Evolutionary conservation across 768 basidiomycete species (phyloP).

Genomic region (Lentinula sp.): DNA sequence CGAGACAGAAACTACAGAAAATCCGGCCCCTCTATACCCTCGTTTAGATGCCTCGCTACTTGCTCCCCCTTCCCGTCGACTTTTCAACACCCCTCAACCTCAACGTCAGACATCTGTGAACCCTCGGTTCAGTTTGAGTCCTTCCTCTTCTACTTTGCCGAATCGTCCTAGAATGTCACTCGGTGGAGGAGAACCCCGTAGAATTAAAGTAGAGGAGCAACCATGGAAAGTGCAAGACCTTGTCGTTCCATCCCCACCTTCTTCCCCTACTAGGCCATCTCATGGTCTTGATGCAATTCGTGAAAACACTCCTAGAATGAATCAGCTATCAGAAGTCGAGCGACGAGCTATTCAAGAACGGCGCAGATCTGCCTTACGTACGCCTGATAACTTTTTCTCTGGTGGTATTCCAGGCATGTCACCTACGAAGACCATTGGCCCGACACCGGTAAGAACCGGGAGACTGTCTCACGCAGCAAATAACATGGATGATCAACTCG

Average conservation of each 20-base stretch:
- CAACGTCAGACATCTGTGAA: slow-evolving; percentile 10
- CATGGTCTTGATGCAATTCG: slow-evolving; percentile 10
- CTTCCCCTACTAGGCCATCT: slow-evolving; percentile 9
- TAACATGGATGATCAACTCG: slow-evolving; percentile 21
- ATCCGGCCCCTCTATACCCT: slow-evolving; percentile 16
- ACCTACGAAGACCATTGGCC: slow-evolving; percentile 12
- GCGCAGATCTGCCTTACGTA: slow-evolving; percentile 48
- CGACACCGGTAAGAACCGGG: neutral
- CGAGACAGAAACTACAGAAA: slow-evolving; percentile 20
- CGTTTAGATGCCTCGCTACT: slow-evolving; percentile 24
- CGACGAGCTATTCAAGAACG: slow-evolving; percentile 58
- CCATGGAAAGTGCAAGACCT: slow-evolving; percentile 56
- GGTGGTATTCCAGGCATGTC: slow-evolving; percentile 49
- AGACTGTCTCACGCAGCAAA: neutral
- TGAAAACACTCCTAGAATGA: slow-evolving; percentile 1
- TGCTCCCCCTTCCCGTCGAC: slow-evolving; percentile 14
- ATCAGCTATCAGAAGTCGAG: slow-evolving; percentile 2
- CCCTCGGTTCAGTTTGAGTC: neutral
- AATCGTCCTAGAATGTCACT: slow-evolving; percentile 31
- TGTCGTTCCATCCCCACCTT: slow-evolving; percentile 29
- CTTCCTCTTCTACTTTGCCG: slow-evolving; percentile 4
- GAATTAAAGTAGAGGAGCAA: slow-evolving; percentile 38
- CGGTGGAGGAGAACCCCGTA: slow-evolving; percentile 39
- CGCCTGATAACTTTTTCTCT: slow-evolving; percentile 39
- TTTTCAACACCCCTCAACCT: slow-evolving; percentile 58